These are phyloP conservation scores for Corchorus capsularis DNA, from an alignment of 345 rosid genomes.

Conservation along the genomic window DNA sequence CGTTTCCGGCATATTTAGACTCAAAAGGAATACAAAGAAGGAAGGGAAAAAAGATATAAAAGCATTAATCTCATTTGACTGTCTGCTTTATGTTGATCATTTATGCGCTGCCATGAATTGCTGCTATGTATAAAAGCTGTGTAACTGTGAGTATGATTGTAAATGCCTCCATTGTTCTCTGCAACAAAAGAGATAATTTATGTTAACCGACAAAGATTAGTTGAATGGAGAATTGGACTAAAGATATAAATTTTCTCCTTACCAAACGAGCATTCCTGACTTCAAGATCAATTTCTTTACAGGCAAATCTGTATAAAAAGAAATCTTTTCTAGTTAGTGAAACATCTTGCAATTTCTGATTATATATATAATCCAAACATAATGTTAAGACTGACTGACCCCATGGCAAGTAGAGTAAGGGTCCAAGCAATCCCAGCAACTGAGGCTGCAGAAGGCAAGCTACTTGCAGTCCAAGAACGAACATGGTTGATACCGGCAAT, in stretches of 20 bases:
- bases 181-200: slow-evolving; percentile 26
- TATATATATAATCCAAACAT: background rate
- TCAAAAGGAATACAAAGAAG: background rate
- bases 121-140: slow-evolving; percentile 79
- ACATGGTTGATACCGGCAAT: slow-evolving; percentile 69
- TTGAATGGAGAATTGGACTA: background rate
- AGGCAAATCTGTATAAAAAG: slow-evolving; percentile 60
- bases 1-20: slow-evolving; percentile 11
- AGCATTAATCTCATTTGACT: background rate
- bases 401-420: slow-evolving; percentile 85
- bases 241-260: slow-evolving; percentile 21
- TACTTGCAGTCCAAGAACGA: slow-evolving; percentile 54
- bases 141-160: slow-evolving; percentile 77
- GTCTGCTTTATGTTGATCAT: background rate
- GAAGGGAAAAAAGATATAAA: background rate
- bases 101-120: slow-evolving; percentile 49
- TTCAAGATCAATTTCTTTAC: slow-evolving; percentile 83
- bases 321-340: slow-evolving; percentile 19
- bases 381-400: slow-evolving; percentile 36
- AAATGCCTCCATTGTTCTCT: slow-evolving; percentile 99
- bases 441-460: slow-evolving; percentile 78
- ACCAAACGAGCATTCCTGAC: slow-evolving; percentile 79
- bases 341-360: background rate
- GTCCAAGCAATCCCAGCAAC: slow-evolving; percentile 83
- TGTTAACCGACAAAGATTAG: background rate